Evolutionary conservation across 345 rosid genomes (phyloP).

Genomic region (Salix exigua): DNA sequence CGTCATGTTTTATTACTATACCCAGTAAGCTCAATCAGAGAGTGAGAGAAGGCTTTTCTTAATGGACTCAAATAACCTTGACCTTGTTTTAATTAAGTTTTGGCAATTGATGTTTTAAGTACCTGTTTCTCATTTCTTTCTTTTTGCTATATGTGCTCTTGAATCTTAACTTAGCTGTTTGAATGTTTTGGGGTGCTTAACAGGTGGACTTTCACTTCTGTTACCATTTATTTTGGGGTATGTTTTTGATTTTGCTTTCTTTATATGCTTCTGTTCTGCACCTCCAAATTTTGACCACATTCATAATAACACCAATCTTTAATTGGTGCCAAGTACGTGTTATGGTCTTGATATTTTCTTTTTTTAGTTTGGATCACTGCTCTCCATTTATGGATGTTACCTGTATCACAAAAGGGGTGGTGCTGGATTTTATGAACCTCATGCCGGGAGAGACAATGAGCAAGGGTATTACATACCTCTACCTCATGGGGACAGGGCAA

Average conservation of each 20-base stretch:
- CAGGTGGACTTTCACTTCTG: slow-evolving; percentile 68
- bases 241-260: slow-evolving; percentile 11
- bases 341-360: slow-evolving; percentile 11
- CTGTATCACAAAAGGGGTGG: slow-evolving; percentile 27
- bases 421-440: slow-evolving; percentile 9
- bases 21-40: slow-evolving; percentile 42
- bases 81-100: not conserved
- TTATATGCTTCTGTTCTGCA: not conserved
- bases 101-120: not conserved
- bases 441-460: slow-evolving; percentile 38
- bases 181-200: slow-evolving; percentile 16
- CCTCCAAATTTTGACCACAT: too few relatives aligned
- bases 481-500: slow-evolving; percentile 20
- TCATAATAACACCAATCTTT: not conserved
- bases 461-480: slow-evolving; percentile 41
- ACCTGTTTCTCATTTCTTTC: not conserved
- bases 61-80: not conserved
- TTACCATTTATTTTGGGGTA: slow-evolving; percentile 71
- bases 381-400: slow-evolving; percentile 60
- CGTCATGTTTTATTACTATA: slow-evolving; percentile 46
- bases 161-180: slow-evolving; percentile 12
- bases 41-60: not conserved
- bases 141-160: not conserved
- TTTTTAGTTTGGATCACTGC: slow-evolving; percentile 52
- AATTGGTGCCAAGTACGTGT: not conserved